These are phyloP conservation scores for Lentinula raphanica DNA, from an alignment of 768 basidiomycete genomes.

Conservation along the genomic window DNA sequence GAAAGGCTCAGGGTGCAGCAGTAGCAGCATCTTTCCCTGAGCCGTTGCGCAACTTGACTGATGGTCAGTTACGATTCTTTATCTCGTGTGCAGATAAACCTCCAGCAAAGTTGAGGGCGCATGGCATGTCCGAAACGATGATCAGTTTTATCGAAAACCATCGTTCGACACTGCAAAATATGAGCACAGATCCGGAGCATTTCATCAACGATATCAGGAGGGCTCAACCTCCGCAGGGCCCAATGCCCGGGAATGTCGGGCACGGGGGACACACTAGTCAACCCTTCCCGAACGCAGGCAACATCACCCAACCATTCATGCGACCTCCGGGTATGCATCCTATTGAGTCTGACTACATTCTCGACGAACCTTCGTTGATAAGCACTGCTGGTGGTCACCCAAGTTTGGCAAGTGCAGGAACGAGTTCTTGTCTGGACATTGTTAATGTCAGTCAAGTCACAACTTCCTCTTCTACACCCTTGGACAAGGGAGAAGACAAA, in stretches of 20 bases:
- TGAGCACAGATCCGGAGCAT: conserved; percentile 29
- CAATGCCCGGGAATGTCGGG: neutral
- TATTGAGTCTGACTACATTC: neutral
- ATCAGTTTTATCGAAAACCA: conserved; percentile 55
- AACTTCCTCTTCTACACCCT: neutral
- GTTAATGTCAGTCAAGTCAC: neutral
- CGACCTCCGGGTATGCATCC: too few relatives aligned
- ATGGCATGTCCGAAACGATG: conserved; percentile 41
- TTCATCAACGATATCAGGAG: conserved; percentile 26
- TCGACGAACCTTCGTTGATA: neutral
- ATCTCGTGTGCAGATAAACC: conserved; percentile 43
- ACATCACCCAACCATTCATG: too few relatives aligned
- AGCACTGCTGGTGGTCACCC: neutral
- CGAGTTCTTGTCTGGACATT: neutral
- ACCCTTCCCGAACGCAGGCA: too few relatives aligned
- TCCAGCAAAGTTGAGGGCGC: conserved; percentile 47
- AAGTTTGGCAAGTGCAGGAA: too few relatives aligned
- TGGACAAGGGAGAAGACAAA: neutral
- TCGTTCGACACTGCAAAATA: conserved; percentile 41
- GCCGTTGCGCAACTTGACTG: conserved; percentile 4
- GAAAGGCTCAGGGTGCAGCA: conserved; percentile 18
- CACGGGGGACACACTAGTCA: too few relatives aligned
- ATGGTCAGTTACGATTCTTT: conserved; percentile 36
- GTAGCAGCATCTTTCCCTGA: conserved; percentile 4
- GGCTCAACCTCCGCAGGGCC: neutral